Percentiles rank a stretch among this genome's conserved stretches.
Conservation (phyloP, 1,284 basidiomycete genomes). For the Ustilago cynodontis region DNA sequence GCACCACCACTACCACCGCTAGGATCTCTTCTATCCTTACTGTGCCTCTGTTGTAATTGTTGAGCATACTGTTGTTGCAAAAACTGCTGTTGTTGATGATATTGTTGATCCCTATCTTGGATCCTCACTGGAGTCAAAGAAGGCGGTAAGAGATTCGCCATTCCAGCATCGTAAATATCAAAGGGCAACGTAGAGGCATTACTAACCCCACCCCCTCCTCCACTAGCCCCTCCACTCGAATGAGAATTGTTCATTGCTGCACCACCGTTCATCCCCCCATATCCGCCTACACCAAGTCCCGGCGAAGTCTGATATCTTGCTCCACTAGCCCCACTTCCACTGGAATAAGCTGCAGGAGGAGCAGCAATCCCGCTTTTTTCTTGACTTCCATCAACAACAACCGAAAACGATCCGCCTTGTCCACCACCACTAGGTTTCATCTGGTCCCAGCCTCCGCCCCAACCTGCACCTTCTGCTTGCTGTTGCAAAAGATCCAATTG, state of each 20-base stretch:
- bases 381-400: constrained; percentile 41
- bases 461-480: constrained; percentile 45
- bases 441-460: constrained; percentile 30
- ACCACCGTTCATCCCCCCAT: constrained; percentile 20
- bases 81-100: constrained; percentile 26
- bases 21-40: constrained; percentile 11
- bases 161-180: constrained; percentile 61
- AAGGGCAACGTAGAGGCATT: constrained; percentile 43
- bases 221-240: neutral
- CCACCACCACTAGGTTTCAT: constrained; percentile 21
- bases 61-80: constrained; percentile 27
- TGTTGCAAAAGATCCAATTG: constrained; percentile 54
- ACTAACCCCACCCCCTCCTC: neutral
- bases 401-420: constrained; percentile 24
- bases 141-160: constrained; percentile 51
- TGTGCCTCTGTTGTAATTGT: constrained; percentile 17
- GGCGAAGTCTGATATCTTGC: constrained; percentile 23
- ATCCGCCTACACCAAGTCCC: constrained; percentile 15
- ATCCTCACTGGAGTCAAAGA: constrained; percentile 44
- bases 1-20: constrained; percentile 12
- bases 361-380: constrained; percentile 28
- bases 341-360: constrained; percentile 43
- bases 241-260: constrained; percentile 14
- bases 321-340: constrained; percentile 4
- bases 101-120: constrained; percentile 43